Conservation (phyloP, 2,329 filamentous ascomycete genomes). For the Myrmaecium sp. region DNA sequence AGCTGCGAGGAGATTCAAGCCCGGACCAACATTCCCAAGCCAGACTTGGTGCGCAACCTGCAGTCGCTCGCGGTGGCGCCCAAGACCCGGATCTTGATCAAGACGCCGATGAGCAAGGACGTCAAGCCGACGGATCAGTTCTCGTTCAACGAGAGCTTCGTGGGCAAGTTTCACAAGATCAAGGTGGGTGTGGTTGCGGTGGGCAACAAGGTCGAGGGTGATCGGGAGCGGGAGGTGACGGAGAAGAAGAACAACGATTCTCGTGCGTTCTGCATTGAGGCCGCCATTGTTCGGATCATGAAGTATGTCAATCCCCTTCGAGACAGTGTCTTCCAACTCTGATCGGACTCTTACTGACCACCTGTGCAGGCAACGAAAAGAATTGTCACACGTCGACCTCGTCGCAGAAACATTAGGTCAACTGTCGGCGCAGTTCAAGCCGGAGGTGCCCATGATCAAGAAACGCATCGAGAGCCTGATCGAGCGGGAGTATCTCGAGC, state of each 20-base stretch:
- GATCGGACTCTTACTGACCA: constrained; percentile 1
- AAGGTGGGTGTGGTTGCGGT: constrained; percentile 73
- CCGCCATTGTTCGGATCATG: constrained; percentile 68
- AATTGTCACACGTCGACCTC: constrained; percentile 50
- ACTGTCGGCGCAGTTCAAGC: constrained; percentile 52
- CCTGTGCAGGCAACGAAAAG: constrained; percentile 49
- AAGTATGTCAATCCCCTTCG: constrained; percentile 44
- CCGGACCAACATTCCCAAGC: constrained; percentile 57
- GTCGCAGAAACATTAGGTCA: constrained; percentile 57
- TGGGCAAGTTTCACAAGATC: constrained; percentile 69
- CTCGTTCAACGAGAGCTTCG: constrained; percentile 65
- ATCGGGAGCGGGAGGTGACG: constrained; percentile 48
- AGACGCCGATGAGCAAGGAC: constrained; percentile 63
- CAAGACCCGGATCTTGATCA: constrained; percentile 66
- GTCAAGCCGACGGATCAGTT: constrained; percentile 66
- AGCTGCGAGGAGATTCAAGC: constrained; percentile 67
- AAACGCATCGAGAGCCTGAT: constrained; percentile 66
- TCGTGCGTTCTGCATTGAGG: constrained; percentile 54
- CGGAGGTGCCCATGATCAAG: constrained; percentile 63
- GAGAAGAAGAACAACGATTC: constrained; percentile 61
- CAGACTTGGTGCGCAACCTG: constrained; percentile 60
- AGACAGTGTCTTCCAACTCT: constrained; percentile 2
- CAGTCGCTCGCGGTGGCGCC: constrained; percentile 69
- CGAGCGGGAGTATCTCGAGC: constrained; percentile 60
- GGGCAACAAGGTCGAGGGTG: constrained; percentile 69